Base-by-base conservation (phyloP, 768 basidiomycete genomes). In the Cyathus striatus region DNA sequence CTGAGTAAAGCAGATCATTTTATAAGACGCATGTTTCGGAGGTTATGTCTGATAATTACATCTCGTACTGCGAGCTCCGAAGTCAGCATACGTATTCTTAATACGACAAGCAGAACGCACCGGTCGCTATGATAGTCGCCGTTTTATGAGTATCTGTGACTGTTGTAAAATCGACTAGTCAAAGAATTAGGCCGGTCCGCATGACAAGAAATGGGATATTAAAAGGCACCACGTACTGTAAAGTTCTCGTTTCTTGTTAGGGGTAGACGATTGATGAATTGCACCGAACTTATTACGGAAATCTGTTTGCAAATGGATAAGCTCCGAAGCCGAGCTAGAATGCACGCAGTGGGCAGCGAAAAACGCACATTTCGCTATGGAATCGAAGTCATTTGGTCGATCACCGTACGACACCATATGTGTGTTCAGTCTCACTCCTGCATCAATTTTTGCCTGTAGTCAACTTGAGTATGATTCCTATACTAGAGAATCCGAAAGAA, bases 111-210 rank as follows among this genome's bases (percentile, higher is more conserved):
- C 7, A 44, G 44, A 24, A 62, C 78, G 45, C 52, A 88, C 87
- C 86, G 47, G 74, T 76, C 24, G 78, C 66, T 51, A 90, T 90
- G 54, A 90, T 89, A 13, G 74, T 81, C 26, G 75, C 70, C 26
- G 88, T 90, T 50, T 73, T 69, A 57, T 75, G 73, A 45, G 84
- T 88, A 63, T 90, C 86, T n/a, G 82, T 88, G 38, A 90, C 88
- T 41, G 85, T 76, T 7, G 88, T 90, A 44, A 82, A 69, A 60
- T 90, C 87, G 42, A 86, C 88, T 90, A 48, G n/a, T 17, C 16
- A 20, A 16, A 35, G 17, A 17, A 26, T 49, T 38, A 34, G 46
- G 24, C 44, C n/a, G n/a, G n/a, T n/a, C 16, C 45, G 36, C 25
- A 24, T 23, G 37, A 21, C 21, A 38, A 23, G 18, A 23, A 6